These are phyloP conservation scores for Sphaerobolus stellatus DNA, from an alignment of 1,284 basidiomycete genomes.

Conservation along the genomic window DNA sequence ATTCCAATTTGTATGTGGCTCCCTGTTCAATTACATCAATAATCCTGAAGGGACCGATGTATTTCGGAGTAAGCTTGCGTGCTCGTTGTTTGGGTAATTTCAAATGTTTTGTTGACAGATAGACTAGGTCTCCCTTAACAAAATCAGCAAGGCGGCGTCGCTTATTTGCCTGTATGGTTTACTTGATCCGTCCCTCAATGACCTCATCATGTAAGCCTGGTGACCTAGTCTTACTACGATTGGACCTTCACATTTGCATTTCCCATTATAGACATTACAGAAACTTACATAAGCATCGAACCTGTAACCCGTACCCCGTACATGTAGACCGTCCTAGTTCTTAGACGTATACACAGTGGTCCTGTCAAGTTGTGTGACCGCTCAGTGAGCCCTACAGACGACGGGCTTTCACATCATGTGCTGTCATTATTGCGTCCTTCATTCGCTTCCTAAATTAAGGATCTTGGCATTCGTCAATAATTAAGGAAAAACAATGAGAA, in stretches of 20 bases:
- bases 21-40: conserved; percentile 26
- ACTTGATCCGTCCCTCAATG: conserved; percentile 28
- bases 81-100: conserved; percentile 28
- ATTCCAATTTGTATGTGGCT: conserved; percentile 26
- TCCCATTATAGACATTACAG: no score
- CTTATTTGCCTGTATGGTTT: conserved; percentile 27
- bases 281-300: no score
- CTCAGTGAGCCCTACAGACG: no score
- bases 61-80: conserved; percentile 36
- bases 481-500: conserved; percentile 38
- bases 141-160: conserved; percentile 20
- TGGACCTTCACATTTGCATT: no score
- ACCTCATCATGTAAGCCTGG: conserved; percentile 35
- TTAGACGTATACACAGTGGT: no score
- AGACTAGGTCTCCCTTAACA: conserved; percentile 27
- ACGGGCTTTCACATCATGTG: no score
- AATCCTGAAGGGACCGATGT: conserved; percentile 32
- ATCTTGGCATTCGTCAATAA: conserved; percentile 31
- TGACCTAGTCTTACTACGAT: no score
- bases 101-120: conserved; percentile 38
- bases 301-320: no score
- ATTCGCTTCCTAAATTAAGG: conserved; percentile 28
- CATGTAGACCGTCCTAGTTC: no score
- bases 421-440: conserved; percentile 21
- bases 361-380: no score